Base-by-base conservation (phyloP, 768 basidiomycete species). In the Lentinula detonsa region DNA sequence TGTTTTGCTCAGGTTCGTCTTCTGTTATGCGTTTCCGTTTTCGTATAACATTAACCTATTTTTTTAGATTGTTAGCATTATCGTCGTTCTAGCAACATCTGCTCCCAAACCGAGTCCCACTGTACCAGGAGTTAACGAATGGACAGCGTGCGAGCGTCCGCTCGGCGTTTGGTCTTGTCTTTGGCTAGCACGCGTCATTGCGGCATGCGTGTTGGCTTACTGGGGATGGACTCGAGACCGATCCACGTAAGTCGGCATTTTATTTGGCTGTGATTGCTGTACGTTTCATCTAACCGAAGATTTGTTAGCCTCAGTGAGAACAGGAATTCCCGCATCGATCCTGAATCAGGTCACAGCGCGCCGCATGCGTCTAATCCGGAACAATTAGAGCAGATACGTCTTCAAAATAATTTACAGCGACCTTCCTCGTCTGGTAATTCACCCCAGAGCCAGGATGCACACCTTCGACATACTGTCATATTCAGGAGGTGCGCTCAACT, bases 81-180 rank as follows among this genome's bases (percentile, higher is more conserved):
- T 82, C 39, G 73, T 78, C 0, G 64, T 90, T 37, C 71, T 87
- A 9, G 76, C 74, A 7, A 70, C 81, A 37, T 78, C 82, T 5
- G 78, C 82, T 0, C 69, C 73, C 33, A 74, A 75, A 28, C 73
- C 74, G 63, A 87, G 83, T 63, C 82, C 81, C 2, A 75, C 71
- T 0, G 51, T 75, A 40, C 68, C 71, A 2, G 63, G 60, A 3
- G 57, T 74, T 43, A 79, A 76, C 52, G 88, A 90, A 72, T 87
- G 87, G 77, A 65, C 72, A 28, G 85, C 85, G 0, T 90, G 88
- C 64, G 76, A 76, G 48, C 78, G 83, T 16, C 88, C 88, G 7
- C 70, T 90, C 28, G 88, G 89, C 5, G 72, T 76, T 2, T 90
- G 88, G 88, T 81, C 85, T 56, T 76, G 78, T 39, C 73, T 90